A percentile compares a stretch with the other conserved stretches of the same genome.
These are phyloP conservation scores for Dispira simplex DNA, from an alignment of 192 early-diverging fungal species.

Conservation along the genomic window DNA sequence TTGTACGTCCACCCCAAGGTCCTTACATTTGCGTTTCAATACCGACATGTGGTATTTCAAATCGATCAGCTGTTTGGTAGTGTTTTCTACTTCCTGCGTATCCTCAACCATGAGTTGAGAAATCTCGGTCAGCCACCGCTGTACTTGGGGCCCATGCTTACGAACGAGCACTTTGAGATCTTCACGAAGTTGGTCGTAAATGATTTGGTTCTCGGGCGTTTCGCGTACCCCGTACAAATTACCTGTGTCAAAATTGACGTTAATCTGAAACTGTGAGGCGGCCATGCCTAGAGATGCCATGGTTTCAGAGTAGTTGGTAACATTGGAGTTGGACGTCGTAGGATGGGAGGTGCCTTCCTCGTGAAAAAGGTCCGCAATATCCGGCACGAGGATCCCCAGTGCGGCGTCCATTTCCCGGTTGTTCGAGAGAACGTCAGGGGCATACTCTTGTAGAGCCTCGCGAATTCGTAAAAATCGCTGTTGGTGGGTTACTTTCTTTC, in stretches of 20 bases:
- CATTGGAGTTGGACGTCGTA: not conserved
- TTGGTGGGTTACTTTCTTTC: not conserved
- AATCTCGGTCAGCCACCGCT: constrained; percentile 30
- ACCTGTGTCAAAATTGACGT: constrained; percentile 33
- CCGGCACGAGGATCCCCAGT: constrained; percentile 18
- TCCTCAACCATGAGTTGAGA: constrained; percentile 15
- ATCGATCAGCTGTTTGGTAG: constrained; percentile 23
- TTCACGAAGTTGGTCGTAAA: constrained; percentile 38
- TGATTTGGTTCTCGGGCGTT: constrained; percentile 29
- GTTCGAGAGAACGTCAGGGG: no score
- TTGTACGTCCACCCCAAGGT: not conserved
- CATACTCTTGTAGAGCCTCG: not conserved
- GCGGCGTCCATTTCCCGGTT: constrained; percentile 3
- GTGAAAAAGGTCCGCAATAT: constrained; percentile 18
- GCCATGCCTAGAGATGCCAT: constrained; percentile 38
- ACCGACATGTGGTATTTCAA: constrained; percentile 18
- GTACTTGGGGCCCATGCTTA: constrained; percentile 25
- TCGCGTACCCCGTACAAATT: constrained; percentile 34
- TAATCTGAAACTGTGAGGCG: constrained; percentile 38
- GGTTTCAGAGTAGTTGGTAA: constrained; percentile 17
- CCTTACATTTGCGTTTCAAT: constrained; percentile 16
- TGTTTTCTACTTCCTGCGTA: constrained; percentile 17
- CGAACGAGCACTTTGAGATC: constrained; percentile 25
- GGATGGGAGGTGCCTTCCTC: not conserved
- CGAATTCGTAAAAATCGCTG: not conserved